phyloP scores from a whole-genome alignment of 2,329 filamentous ascomycete genomes.

The Tolypocladium tundrense region DNA sequence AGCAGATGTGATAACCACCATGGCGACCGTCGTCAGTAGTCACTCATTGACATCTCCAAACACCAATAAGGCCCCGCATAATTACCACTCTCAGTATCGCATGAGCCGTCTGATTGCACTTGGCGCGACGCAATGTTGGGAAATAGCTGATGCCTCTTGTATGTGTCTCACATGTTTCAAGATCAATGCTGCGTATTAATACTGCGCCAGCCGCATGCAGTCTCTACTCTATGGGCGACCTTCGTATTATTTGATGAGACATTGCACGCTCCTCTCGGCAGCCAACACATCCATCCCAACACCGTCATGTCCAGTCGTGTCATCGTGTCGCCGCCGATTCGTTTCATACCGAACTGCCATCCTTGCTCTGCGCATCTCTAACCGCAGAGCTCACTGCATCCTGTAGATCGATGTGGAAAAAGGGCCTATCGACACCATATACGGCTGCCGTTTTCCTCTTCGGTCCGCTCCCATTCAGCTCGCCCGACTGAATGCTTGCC shows the following conservation, averaged over 20 bases:
- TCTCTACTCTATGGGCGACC: neutral
- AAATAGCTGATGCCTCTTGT: neutral
- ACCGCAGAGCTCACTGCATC: constrained; percentile 29
- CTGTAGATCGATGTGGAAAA: constrained; percentile 35
- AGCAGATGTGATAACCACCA: no score
- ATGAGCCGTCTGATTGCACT: neutral
- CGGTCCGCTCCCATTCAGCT: neutral
- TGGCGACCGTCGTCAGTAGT: no score
- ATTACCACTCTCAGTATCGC: no score
- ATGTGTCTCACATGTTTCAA: neutral
- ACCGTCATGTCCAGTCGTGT: neutral
- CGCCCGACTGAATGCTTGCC: neutral
- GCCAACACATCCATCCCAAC: neutral
- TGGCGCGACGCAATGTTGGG: neutral
- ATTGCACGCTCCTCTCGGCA: neutral
- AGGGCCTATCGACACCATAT: constrained; percentile 32
- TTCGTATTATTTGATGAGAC: neutral
- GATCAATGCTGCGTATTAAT: neutral
- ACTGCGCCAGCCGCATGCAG: neutral
- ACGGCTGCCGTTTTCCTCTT: constrained; percentile 16
- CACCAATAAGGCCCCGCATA: no score
- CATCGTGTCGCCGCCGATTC: neutral
- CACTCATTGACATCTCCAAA: no score
- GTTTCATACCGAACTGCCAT: neutral
- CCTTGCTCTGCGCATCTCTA: constrained; percentile 13